Evolutionary conservation across 2,329 filamentous ascomycete species (phyloP).

Genomic region (Colletotrichum simmondsii): DNA sequence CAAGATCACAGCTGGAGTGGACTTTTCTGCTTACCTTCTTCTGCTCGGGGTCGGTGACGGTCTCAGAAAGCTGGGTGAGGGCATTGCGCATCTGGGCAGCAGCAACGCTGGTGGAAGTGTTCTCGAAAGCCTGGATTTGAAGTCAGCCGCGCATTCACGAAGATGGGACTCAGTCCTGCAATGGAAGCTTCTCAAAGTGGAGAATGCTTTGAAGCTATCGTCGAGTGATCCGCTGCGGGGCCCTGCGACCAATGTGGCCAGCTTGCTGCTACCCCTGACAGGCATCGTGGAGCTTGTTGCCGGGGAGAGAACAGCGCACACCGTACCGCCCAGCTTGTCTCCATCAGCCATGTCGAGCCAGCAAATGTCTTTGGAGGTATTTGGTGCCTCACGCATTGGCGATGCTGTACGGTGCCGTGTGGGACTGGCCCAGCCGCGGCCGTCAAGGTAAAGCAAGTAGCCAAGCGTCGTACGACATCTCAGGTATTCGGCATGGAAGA

Average conservation of each 20-base stretch:
- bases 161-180: not conserved
- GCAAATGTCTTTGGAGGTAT: not conserved
- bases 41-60: slow-evolving; percentile 81
- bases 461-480: not conserved
- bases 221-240: not conserved
- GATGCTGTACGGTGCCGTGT: not conserved
- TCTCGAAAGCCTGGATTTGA: slow-evolving; percentile 88
- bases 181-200: not conserved
- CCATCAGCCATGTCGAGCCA: not conserved
- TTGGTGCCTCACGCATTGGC: not conserved
- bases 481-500: not conserved
- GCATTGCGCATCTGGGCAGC: slow-evolving; percentile 99
- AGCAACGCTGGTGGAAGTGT: slow-evolving; percentile 97
- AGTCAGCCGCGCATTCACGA: slow-evolving; percentile 45
- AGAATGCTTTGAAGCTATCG: not conserved
- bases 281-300: not conserved
- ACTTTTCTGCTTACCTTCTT: slow-evolving; percentile 75
- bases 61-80: slow-evolving; percentile 91
- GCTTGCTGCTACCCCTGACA: not conserved
- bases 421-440: not conserved
- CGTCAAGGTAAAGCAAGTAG: not conserved
- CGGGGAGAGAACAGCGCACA: not conserved
- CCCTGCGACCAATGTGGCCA: not conserved
- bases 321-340: not conserved
- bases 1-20: not conserved